These are phyloP conservation scores for Mucuna pruriens DNA, from an alignment of 306 rosid species.

Conservation along the genomic window DNA sequence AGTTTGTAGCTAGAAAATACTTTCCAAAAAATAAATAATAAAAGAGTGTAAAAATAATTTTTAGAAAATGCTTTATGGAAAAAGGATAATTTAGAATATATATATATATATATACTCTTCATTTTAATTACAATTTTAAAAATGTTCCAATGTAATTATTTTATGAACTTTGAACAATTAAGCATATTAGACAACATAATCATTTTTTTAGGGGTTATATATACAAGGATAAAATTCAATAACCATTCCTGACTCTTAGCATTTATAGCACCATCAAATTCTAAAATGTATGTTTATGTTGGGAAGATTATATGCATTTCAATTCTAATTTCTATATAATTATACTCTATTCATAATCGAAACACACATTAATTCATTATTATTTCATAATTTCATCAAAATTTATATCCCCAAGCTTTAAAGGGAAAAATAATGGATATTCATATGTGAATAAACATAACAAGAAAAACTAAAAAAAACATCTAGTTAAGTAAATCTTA, in stretches of 20 bases:
- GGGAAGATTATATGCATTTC: conserved; percentile 10
- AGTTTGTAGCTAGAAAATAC: no score
- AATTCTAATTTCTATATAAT: conserved; percentile 10
- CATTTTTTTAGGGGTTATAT: not conserved
- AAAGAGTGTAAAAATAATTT: no score
- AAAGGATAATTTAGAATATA: no score
- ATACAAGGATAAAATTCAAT: conserved; percentile 29
- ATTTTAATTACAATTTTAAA: no score
- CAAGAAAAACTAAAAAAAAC: conserved; percentile 11
- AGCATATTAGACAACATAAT: conserved; percentile 18
- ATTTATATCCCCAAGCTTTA: not conserved
- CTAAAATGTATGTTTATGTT: conserved; percentile 3
- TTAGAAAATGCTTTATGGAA: no score
- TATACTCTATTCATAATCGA: conserved; percentile 21
- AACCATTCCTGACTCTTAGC: not conserved
- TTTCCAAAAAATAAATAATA: no score
- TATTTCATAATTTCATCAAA: conserved; percentile 1
- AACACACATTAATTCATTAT: conserved; percentile 33
- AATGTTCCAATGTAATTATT: no score
- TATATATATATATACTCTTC: no score
- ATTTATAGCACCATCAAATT: conserved; percentile 32
- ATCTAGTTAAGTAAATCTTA: no score
- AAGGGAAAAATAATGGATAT: conserved; percentile 25
- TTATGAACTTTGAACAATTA: no score
- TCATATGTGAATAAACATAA: not conserved